These are phyloP conservation scores for Boletus mariae DNA, from an alignment of 1,284 basidiomycete species.

Conservation along the genomic window DNA sequence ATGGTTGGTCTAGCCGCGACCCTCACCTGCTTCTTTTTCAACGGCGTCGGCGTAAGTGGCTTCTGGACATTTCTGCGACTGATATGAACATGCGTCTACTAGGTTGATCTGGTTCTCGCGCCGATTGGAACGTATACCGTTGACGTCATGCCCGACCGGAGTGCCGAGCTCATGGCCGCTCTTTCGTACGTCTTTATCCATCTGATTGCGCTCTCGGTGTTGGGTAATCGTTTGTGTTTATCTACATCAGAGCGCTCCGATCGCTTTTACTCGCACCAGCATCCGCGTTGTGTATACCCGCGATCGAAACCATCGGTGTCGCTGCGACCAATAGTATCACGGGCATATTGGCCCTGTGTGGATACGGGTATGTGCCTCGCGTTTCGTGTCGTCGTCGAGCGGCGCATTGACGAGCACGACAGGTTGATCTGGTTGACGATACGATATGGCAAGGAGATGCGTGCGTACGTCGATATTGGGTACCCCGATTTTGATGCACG, in stretches of 20 bases:
- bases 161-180: conserved; percentile 52
- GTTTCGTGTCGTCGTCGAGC: background rate
- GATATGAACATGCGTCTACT: background rate
- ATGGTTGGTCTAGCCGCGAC: conserved; percentile 39
- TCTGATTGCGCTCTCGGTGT: background rate
- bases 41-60: conserved; percentile 46
- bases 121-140: conserved; percentile 55
- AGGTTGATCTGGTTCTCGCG: conserved; percentile 47
- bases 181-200: conserved; percentile 30
- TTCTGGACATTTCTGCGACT: background rate
- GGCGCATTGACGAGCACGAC: conserved; percentile 3
- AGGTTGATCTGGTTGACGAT: conserved; percentile 44
- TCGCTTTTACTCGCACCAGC: conserved; percentile 33
- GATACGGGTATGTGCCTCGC: conserved; percentile 39
- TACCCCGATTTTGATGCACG: conserved; percentile 29
- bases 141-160: conserved; percentile 49
- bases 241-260: conserved; percentile 39
- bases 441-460: conserved; percentile 43
- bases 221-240: conserved; percentile 1
- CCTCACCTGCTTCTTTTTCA: conserved; percentile 44
- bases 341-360: conserved; percentile 41
- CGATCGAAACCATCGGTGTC: conserved; percentile 52
- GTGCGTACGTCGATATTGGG: conserved; percentile 46
- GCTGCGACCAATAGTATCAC: conserved; percentile 49
- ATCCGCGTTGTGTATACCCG: conserved; percentile 31